These are phyloP conservation scores for Hemileia vastatrix DNA, from an alignment of 1,284 basidiomycete genomes.

Conservation along the genomic window DNA sequence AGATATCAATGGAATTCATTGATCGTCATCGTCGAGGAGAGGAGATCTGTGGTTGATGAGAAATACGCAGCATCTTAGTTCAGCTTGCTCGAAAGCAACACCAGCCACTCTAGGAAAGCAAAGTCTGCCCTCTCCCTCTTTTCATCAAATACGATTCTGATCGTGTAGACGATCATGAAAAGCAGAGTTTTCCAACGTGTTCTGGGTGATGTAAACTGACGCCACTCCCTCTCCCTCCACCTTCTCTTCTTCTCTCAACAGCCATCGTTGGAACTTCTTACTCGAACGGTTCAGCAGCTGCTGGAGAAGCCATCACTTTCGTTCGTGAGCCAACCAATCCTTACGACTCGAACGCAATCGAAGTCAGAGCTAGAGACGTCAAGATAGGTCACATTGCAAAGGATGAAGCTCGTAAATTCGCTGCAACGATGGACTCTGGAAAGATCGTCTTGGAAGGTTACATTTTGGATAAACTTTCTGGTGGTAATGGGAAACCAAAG, in stretches of 20 bases:
- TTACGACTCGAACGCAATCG: background rate
- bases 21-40: no score
- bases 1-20: no score
- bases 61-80: no score
- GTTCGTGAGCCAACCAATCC: background rate
- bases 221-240: background rate
- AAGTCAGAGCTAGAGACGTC: background rate
- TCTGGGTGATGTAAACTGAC: background rate
- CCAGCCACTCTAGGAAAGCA: no score
- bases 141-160: no score
- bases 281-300: background rate
- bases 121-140: no score
- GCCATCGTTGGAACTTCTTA: background rate
- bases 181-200: background rate
- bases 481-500: background rate
- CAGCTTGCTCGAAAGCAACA: no score
- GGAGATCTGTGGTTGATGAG: no score
- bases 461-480: background rate
- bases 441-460: background rate
- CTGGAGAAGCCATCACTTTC: background rate
- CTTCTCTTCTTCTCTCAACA: background rate
- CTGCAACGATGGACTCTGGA: background rate
- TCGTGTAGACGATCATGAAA: background rate
- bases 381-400: background rate
- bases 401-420: background rate